Conservation (phyloP, 192 early-diverging fungal genomes). For the Jimgerdemannia lactiflua region DNA sequence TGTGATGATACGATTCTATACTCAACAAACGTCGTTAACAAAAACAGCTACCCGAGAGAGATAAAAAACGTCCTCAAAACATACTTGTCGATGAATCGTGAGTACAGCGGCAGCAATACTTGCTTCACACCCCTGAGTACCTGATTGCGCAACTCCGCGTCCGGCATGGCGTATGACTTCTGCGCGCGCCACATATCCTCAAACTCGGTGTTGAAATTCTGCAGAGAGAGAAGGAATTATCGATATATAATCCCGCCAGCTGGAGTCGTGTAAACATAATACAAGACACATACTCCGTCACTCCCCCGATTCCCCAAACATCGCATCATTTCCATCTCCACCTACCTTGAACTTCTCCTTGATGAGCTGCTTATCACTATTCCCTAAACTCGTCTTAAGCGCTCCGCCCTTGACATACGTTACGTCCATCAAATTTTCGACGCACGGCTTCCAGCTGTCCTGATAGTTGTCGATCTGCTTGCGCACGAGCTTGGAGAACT, state of each 20-base stretch:
- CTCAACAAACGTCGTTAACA: not conserved
- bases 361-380: conserved; percentile 64
- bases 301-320: not conserved
- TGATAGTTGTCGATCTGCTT: conserved; percentile 49
- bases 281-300: not conserved
- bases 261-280: not conserved
- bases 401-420: conserved; percentile 65
- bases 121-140: conserved; percentile 70
- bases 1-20: not conserved
- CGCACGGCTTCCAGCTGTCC: conserved; percentile 73
- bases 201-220: conserved; percentile 83
- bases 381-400: conserved; percentile 57
- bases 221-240: conserved; percentile 1
- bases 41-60: conserved; percentile 56
- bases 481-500: conserved; percentile 52
- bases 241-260: not conserved
- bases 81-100: conserved; percentile 40
- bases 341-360: conserved; percentile 86
- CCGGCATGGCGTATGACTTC: conserved; percentile 74
- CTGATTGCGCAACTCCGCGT: conserved; percentile 65
- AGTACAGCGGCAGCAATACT: conserved; percentile 77
- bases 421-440: conserved; percentile 71
- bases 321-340: not conserved
- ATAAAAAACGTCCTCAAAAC: too few species aligned
- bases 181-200: conserved; percentile 70